Evolutionary conservation across 2,329 filamentous ascomycete species (phyloP), one percentile per base, ranked within the genome.

Genomic region (Apiospora saccharicola): DNA sequence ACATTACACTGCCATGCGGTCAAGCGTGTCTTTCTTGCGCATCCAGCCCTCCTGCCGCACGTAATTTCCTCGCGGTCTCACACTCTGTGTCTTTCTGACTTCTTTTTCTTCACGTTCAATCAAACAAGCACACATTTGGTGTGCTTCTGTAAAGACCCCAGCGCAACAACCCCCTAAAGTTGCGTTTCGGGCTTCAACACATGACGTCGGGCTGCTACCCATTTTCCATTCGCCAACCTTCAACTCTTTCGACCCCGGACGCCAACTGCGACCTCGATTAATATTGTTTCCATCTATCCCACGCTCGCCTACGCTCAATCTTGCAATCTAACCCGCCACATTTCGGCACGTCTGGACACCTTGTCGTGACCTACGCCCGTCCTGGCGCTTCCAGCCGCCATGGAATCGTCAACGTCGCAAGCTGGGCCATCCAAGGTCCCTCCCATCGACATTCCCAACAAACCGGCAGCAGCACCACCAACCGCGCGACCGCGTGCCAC

Each of bases 401-500:
- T 70, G 68, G 68, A 41, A 14, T 53, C 53, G 8, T 64, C 57
- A 41, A 30, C 53, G 8, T 64, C 57, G 41, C 68, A 37, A 51
- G 30, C 68, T 26, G 68, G 68, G 34, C 47, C 68, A 41, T 53
- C 68, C 68, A 70, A 22, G 34, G 47, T 44, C 34, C 47, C 67
- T 46, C 34, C 67, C 16, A 46, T 68, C 24, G 43, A 68, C 14
- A 49, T 69, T n/a, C 34, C 57, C 57, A 41, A 37, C 49, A 53
- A 53, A 30, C 30, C 30, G 61, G 19, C 26, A n/a, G 19, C 53
- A 6, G 4, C 53, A 57, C 26, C 16, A 3, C 34, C 57, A 8
- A 13, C 47, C 10, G 24, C 68, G 12, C 46, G 46, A 70, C 46
- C 68, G 26, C 46, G 47, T 51, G 30, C 46, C 34, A n/a, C 47